phyloP scores from a whole-genome alignment of 345 rosid species.

The Eutrema heterophyllum region DNA sequence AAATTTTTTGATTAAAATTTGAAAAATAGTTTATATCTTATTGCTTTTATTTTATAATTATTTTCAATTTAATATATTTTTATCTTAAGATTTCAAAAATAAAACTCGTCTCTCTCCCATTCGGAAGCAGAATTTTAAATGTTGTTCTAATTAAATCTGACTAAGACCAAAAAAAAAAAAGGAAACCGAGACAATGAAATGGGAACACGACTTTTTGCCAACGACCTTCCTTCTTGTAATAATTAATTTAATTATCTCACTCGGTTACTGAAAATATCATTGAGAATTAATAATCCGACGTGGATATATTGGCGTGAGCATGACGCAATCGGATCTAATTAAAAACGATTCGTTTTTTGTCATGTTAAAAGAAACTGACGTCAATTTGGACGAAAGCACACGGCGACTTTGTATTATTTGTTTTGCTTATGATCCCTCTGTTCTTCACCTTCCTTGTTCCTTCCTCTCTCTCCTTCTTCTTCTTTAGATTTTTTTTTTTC shows the following conservation, averaged over 20 bases:
- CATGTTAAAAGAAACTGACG: background rate
- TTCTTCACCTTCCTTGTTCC: constrained; percentile 27
- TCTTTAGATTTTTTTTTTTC: background rate
- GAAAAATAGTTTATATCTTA: background rate
- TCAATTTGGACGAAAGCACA: background rate
- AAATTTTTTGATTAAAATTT: background rate
- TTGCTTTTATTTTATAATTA: background rate
- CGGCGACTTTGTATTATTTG: constrained; percentile 1
- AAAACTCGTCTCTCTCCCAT: background rate
- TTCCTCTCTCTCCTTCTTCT: constrained; percentile 13
- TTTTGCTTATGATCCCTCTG: constrained; percentile 1
- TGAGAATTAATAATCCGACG: background rate
- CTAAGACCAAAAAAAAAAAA: background rate
- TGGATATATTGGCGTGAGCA: background rate
- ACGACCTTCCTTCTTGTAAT: background rate
- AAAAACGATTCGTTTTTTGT: no score
- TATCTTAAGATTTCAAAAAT: background rate
- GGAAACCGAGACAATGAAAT: background rate
- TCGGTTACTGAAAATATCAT: background rate
- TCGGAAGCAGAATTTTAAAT: background rate
- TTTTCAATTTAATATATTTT: background rate
- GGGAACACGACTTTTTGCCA: background rate
- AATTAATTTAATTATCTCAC: background rate
- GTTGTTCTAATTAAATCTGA: background rate
- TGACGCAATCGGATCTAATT: background rate